A percentile compares a stretch with the other conserved stretches of the same genome.
Evolutionary conservation across 768 basidiomycete genomes (phyloP).

Genomic region (Pulveroboletus frians): DNA sequence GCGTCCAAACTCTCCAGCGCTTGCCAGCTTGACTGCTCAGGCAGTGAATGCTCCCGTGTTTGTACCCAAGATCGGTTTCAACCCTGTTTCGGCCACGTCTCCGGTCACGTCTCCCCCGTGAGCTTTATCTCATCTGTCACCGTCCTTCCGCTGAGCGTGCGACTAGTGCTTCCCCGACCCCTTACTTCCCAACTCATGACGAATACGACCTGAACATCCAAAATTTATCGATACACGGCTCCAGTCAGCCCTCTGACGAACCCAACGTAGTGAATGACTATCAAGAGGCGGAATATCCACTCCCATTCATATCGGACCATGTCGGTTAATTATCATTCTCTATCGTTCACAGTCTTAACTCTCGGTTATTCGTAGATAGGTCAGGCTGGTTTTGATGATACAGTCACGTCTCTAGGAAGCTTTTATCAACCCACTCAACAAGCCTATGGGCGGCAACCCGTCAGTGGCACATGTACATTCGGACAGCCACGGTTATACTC

Average conservation of each 20-base stretch:
- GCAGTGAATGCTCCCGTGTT: constrained; percentile 84
- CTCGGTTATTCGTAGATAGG: background rate
- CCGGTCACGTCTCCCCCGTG: constrained; percentile 26
- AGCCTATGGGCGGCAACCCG: constrained; percentile 64
- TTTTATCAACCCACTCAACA: constrained; percentile 41
- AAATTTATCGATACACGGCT: background rate
- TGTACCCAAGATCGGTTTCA: constrained; percentile 66
- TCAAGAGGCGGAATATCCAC: constrained; percentile 18
- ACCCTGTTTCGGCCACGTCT: constrained; percentile 6
- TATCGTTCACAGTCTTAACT: background rate
- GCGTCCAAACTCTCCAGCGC: constrained; percentile 41
- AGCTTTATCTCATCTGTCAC: background rate
- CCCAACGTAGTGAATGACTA: constrained; percentile 17
- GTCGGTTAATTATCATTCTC: constrained; percentile 13
- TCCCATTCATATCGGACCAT: constrained; percentile 18
- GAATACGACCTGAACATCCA: constrained; percentile 36
- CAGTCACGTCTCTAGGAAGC: constrained; percentile 17
- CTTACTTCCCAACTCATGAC: constrained; percentile 29
- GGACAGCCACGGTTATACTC: background rate
- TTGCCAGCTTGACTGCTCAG: constrained; percentile 47
- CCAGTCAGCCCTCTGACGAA: constrained; percentile 12
- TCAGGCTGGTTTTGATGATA: constrained; percentile 32
- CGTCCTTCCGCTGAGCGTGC: constrained; percentile 8
- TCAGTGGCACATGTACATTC: constrained; percentile 30
- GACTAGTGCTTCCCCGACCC: constrained; percentile 25